Evolutionary conservation across 441 rosid genomes (phyloP).

Genomic region (Breynia disticha): DNA sequence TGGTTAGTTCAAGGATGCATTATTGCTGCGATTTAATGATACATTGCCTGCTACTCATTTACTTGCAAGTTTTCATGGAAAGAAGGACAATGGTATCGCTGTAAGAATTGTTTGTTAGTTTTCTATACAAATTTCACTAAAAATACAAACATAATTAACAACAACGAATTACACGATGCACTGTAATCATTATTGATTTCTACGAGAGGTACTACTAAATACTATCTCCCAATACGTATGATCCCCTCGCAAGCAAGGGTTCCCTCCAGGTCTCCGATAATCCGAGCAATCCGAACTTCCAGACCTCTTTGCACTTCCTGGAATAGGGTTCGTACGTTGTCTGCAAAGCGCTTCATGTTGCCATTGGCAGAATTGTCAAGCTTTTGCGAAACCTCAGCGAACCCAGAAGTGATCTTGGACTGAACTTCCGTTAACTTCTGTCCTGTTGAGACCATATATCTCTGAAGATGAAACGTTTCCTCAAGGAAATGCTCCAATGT

Average conservation of each 20-base stretch:
- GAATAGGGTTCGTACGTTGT: conserved; percentile 44
- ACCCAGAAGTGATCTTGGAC: conserved; percentile 48
- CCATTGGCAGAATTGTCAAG: conserved; percentile 30
- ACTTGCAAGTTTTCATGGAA: too few relatives aligned
- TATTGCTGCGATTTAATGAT: too few relatives aligned
- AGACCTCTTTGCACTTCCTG: conserved; percentile 85
- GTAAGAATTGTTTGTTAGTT: too few relatives aligned
- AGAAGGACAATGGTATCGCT: too few relatives aligned
- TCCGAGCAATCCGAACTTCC: conserved; percentile 74
- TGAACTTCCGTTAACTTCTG: conserved; percentile 75
- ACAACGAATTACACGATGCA: too few relatives aligned
- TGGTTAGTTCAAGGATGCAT: too few relatives aligned
- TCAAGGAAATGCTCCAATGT: conserved; percentile 64
- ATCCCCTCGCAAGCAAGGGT: conserved; percentile 85
- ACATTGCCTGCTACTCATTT: too few relatives aligned
- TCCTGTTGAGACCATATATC: conserved; percentile 76
- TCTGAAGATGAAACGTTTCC: conserved; percentile 86
- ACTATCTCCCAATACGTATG: conserved; percentile 36
- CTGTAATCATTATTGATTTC: background rate
- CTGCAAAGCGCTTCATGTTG: conserved; percentile 61
- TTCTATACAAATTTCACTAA: too few relatives aligned
- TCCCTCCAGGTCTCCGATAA: conserved; percentile 79
- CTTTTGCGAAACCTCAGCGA: conserved; percentile 37
- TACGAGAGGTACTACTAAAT: background rate
- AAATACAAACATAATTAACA: too few relatives aligned